Conservation (phyloP, 257 asterid species). For the Dorcoceras hygrometricum region DNA sequence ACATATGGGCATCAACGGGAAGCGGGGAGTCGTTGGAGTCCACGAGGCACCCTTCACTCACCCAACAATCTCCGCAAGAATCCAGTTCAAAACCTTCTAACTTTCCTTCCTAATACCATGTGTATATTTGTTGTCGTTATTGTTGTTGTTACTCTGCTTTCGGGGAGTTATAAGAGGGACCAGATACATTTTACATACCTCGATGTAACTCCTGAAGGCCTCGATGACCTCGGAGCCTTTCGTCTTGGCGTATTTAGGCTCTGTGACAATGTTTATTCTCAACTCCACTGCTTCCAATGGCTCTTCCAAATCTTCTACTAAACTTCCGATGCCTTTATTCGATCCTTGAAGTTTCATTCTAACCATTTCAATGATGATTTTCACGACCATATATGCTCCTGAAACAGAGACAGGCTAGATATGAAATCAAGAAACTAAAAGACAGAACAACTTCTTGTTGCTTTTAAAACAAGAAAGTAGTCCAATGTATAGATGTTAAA, state of each 20-base stretch:
- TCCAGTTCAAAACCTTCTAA: conserved; percentile 82
- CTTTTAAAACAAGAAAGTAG: background rate
- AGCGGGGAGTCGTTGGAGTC: conserved; percentile 77
- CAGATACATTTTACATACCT: conserved; percentile 34
- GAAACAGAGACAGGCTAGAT: background rate
- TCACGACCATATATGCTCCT: conserved; percentile 95
- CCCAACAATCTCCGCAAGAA: conserved; percentile 92
- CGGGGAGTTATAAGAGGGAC: background rate
- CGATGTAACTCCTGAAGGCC: conserved; percentile 54
- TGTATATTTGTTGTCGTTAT: background rate
- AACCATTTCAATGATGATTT: conserved; percentile 85
- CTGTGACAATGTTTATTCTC: conserved; percentile 66
- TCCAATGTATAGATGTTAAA: background rate
- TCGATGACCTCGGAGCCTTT: conserved; percentile 70
- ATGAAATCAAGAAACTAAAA: background rate
- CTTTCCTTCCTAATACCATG: conserved; percentile 40
- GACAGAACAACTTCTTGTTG: background rate
- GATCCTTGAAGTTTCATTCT: conserved; percentile 81
- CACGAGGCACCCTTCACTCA: conserved; percentile 90
- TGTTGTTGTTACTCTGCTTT: background rate
- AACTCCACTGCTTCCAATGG: conserved; percentile 74
- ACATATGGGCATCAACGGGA: conserved; percentile 84
- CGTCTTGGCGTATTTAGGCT: conserved; percentile 71
- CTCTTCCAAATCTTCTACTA: conserved; percentile 74
- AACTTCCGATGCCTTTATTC: conserved; percentile 67